phyloP scores from a whole-genome alignment of 768 basidiomycete species.

The Lactifluus piperatus region DNA sequence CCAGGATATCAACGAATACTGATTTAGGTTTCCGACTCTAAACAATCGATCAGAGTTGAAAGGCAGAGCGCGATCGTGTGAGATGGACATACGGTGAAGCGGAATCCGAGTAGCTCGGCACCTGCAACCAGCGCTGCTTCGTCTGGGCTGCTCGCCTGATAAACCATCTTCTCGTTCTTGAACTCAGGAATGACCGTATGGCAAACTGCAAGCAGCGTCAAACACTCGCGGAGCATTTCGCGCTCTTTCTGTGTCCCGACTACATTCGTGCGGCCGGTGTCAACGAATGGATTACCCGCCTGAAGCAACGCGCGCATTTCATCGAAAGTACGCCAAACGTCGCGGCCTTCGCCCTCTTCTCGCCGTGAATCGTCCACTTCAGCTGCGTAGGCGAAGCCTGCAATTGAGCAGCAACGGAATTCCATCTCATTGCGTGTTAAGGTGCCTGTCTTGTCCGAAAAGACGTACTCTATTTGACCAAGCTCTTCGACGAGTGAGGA shows the following conservation, averaged over 20 bases:
- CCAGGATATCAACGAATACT: conserved; percentile 78
- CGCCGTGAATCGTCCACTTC: conserved; percentile 81
- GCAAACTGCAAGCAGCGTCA: conserved; percentile 69
- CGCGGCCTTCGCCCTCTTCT: conserved; percentile 43
- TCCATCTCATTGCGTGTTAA: conserved; percentile 98
- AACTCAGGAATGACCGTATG: conserved; percentile 97
- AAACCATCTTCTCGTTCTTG: conserved; percentile 81
- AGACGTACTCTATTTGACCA: conserved; percentile 95
- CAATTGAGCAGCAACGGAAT: conserved; percentile 84
- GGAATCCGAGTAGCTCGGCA: conserved; percentile 85
- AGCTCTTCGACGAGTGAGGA: conserved; percentile 97
- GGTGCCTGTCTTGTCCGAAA: conserved; percentile 93
- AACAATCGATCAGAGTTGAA: conserved; percentile 11
- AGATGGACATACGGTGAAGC: conserved; percentile 70
- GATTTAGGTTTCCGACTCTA: conserved; percentile 96
- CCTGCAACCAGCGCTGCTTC: conserved; percentile 95
- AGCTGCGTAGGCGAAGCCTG: conserved; percentile 83
- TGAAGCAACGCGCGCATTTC: conserved; percentile 55
- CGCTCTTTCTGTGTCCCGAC: conserved; percentile 31
- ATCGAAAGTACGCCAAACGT: conserved; percentile 73
- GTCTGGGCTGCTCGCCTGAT: conserved; percentile 95
- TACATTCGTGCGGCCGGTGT: conserved; percentile 27
- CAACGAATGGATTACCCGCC: conserved; percentile 47
- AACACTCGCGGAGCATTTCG: conserved; percentile 27
- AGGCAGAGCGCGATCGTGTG: neutral